Evolutionary conservation across 2,329 filamentous ascomycete genomes (phyloP).

Genomic region (Penicillium sp.): DNA sequence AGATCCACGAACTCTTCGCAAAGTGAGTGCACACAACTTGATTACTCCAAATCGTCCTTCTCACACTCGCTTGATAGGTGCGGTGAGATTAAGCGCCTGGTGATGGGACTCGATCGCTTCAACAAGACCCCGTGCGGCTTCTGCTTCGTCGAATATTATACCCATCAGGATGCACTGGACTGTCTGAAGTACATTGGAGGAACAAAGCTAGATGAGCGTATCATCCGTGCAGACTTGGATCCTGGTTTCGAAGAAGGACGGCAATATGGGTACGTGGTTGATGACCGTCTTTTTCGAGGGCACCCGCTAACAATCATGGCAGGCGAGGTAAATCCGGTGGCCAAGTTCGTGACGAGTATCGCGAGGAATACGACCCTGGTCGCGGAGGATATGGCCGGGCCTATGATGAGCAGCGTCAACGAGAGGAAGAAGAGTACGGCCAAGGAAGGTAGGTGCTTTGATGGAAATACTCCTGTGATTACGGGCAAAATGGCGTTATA

Average conservation of each 20-base stretch:
- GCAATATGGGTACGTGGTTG: conserved; percentile 70
- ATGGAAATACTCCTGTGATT: conserved; percentile 17
- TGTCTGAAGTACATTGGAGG: conserved; percentile 98
- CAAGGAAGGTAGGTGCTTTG: conserved; percentile 45
- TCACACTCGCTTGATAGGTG: conserved; percentile 45
- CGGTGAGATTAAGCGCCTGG: conserved; percentile 93
- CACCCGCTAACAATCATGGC: conserved; percentile 16
- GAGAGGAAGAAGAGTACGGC: conserved; percentile 56
- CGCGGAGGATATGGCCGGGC: conserved; percentile 82
- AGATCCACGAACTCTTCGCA: conserved; percentile 93
- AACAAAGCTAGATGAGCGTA: conserved; percentile 93
- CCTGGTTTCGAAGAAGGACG: conserved; percentile 93
- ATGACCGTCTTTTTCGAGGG: neutral
- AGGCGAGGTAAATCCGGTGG: conserved; percentile 86
- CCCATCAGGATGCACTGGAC: conserved; percentile 90
- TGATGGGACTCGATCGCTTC: conserved; percentile 97
- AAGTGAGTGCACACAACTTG: conserved; percentile 52
- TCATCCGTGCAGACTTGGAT: conserved; percentile 92
- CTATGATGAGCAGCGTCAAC: conserved; percentile 56
- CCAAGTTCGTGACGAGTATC: conserved; percentile 95
- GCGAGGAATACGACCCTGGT: conserved; percentile 93
- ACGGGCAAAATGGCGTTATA: conserved; percentile 33
- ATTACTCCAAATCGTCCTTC: neutral
- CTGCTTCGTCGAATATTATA: conserved; percentile 99
- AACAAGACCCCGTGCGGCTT: conserved; percentile 98